These are phyloP conservation scores for Pythium coloratum DNA, from an alignment of 352 stramenopile genomes.

Conservation along the genomic window DNA sequence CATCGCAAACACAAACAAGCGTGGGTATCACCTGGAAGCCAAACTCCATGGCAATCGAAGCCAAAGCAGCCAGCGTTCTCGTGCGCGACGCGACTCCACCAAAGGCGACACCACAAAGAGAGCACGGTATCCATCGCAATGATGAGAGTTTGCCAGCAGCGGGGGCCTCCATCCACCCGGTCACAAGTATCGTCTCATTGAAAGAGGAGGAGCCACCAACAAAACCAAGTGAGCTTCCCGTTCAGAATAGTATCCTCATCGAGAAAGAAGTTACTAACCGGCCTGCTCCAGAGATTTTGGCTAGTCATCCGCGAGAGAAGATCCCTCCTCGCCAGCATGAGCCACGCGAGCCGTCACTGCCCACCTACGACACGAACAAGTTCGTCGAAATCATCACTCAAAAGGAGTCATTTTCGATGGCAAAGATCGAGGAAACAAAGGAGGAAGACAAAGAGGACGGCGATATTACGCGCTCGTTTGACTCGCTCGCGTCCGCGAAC, in stretches of 20 bases:
- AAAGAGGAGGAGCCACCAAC: too few relatives aligned
- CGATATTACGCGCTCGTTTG: background rate
- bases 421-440: background rate
- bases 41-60: background rate
- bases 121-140: too few relatives aligned
- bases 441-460: background rate
- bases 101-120: background rate
- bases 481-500: background rate
- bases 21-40: background rate
- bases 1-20: background rate
- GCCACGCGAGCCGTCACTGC: background rate
- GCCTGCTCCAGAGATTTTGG: background rate
- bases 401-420: background rate
- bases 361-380: conserved; percentile 7
- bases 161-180: background rate
- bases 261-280: background rate
- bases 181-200: too few relatives aligned
- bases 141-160: background rate
- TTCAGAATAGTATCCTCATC: background rate
- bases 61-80: background rate
- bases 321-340: background rate
- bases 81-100: background rate
- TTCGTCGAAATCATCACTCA: conserved; percentile 10
- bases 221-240: too few relatives aligned
- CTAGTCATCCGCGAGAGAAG: too few relatives aligned